phyloP scores from a whole-genome alignment of 306 rosid genomes.

The Cyamopsis tetragonoloba region DNA sequence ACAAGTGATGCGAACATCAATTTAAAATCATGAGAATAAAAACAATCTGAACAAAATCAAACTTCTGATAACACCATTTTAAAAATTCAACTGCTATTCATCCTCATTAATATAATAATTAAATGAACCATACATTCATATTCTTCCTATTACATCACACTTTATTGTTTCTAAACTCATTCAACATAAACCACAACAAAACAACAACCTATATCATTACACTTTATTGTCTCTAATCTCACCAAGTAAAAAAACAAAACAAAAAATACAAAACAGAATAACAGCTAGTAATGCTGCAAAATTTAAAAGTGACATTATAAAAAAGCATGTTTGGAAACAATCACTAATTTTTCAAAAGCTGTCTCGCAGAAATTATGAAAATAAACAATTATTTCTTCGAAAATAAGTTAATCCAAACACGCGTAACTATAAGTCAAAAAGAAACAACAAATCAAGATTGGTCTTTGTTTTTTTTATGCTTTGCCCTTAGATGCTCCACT shows the following conservation, averaged over 20 bases:
- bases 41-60: too few species aligned
- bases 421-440: too few species aligned
- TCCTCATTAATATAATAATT: neutral
- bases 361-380: too few species aligned
- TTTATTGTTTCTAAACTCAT: too few species aligned
- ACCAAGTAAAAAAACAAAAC: too few species aligned
- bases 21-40: too few species aligned
- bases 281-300: slow-evolving; percentile 38
- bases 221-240: slow-evolving; percentile 33
- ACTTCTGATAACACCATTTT: neutral
- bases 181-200: slow-evolving; percentile 28
- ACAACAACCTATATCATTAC: slow-evolving; percentile 21
- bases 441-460: neutral
- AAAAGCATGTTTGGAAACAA: too few species aligned
- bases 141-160: slow-evolving; percentile 16
- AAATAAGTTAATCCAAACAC: too few species aligned
- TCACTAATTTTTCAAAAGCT: too few species aligned
- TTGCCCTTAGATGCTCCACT: neutral
- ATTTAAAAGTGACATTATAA: neutral
- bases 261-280: slow-evolving; percentile 7
- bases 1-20: too few species aligned
- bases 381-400: too few species aligned
- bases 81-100: slow-evolving; percentile 3
- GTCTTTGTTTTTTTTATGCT: slow-evolving; percentile 15
- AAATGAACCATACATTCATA: slow-evolving; percentile 1